Evolutionary conservation across 2,329 filamentous ascomycete species (phyloP), one percentile per base, ranked within the genome.

Genomic region (Dactylonectria estremocensis): DNA sequence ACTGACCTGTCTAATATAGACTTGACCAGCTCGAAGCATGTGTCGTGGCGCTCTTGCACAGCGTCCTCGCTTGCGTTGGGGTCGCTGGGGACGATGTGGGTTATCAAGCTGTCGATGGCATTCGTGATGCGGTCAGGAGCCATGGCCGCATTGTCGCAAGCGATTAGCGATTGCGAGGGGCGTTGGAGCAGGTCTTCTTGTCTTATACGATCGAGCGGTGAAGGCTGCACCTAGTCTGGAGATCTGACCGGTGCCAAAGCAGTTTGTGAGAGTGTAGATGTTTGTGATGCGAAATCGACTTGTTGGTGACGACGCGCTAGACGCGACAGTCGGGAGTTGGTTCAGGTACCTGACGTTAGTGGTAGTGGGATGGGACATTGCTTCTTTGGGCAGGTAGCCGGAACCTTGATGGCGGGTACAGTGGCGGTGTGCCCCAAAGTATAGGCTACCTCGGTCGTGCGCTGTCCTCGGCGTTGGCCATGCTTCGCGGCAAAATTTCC

Each of bases 91-190:
- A 96, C 85, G 66, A 95, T 85, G 77, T 92, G 91, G 75, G 91
- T 86, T 78, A 97, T 90, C 78, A 97, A 87, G 81, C 92, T 91
- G 79, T 93, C 90, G 79, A 97, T 90, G 79, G 93, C 94, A 80
- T 90, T 91, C 79, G 92, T 90, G 82, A 97, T 89, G 84, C 93
- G 93, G 77, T 89, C 86, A 75, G 87, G 85, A 75, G 87, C 84
- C 86, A 89, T 89, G 78, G 82, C 81, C 79, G 85, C 85, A 87
- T 87, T 72, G 80, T 85, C 75, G 79, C 81, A 65, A 68, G 67
- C 35, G 56, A 69, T 48, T 46, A 57, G 54, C 46, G 64, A 61
- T 53, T 55, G 46, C 22, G 24, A 53, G 45, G 50, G 40, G 31
- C 50, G 35, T 33, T n/a, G n/a, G 46, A 24, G 22, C 7, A 54